These are phyloP conservation scores for Syzygium aqueum DNA, from an alignment of 345 rosid species.

Conservation along the genomic window DNA sequence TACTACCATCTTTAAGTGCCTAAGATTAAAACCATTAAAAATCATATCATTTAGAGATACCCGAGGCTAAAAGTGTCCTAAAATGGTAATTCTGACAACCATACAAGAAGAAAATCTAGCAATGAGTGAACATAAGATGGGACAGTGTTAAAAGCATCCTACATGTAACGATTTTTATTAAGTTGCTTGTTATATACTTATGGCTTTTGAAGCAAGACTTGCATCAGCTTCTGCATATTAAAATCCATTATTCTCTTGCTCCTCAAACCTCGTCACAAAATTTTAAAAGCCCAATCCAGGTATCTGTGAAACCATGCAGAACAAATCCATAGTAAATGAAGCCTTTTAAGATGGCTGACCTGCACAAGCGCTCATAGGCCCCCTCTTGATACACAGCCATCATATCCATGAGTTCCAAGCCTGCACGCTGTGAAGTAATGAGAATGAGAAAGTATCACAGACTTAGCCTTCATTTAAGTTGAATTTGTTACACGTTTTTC, in stretches of 20 bases:
- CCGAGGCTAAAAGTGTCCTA: neutral
- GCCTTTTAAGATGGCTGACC: slow-evolving; percentile 28
- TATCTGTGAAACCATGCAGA: neutral
- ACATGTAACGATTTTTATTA: neutral
- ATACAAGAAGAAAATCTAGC: neutral
- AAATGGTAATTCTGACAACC: neutral
- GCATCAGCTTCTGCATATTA: neutral
- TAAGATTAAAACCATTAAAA: neutral
- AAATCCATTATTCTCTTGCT: neutral
- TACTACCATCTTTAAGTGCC: neutral
- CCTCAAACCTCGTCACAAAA: neutral
- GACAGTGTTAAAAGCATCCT: neutral
- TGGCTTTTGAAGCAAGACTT: neutral
- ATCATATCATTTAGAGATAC: neutral
- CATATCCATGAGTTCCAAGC: slow-evolving; percentile 98
- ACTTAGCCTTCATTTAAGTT: neutral
- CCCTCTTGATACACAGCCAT: slow-evolving; percentile 99
- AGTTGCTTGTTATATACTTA: neutral
- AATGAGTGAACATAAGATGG: neutral
- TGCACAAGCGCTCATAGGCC: slow-evolving; percentile 96
- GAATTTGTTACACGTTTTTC: neutral
- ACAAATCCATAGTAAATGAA: neutral
- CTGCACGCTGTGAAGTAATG: slow-evolving; percentile 69
- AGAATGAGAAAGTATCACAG: slow-evolving; percentile 9
- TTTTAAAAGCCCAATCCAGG: neutral